phyloP scores from a whole-genome alignment of 192 early-diverging fungal genomes.

The Spizellomyces punctatus region DNA sequence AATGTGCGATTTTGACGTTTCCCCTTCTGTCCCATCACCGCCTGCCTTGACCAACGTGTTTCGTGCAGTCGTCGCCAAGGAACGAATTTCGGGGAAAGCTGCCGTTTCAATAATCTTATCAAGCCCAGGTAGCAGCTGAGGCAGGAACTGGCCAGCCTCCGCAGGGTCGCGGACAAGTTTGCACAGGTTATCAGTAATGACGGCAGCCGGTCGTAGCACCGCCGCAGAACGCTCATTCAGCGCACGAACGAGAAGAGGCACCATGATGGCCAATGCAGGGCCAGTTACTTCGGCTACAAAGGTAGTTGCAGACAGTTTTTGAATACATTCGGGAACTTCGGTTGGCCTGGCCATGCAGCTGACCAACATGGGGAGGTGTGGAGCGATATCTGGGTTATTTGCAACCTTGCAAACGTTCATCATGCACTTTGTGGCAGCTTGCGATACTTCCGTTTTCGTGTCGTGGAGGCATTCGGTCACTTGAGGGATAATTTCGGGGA shows the following conservation, averaged over 20 bases:
- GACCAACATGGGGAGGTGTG: slow-evolving; percentile 72
- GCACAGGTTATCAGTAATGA: slow-evolving; percentile 84
- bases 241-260: slow-evolving; percentile 56
- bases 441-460: slow-evolving; percentile 67
- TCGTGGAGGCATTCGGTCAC: slow-evolving; percentile 77
- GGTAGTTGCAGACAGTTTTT: slow-evolving; percentile 72
- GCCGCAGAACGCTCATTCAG: slow-evolving; percentile 65
- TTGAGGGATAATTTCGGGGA: slow-evolving; percentile 68
- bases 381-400: slow-evolving; percentile 77
- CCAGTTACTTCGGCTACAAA: slow-evolving; percentile 75
- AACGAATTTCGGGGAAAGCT: slow-evolving; percentile 70
- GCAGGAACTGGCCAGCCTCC: slow-evolving; percentile 78
- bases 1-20: not conserved
- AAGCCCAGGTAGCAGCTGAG: slow-evolving; percentile 73
- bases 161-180: slow-evolving; percentile 77
- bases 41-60: slow-evolving; percentile 60
- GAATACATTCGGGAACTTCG: slow-evolving; percentile 72
- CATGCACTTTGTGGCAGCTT: slow-evolving; percentile 65
- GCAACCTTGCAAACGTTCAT: slow-evolving; percentile 67
- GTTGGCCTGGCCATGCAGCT: slow-evolving; percentile 75
- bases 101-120: slow-evolving; percentile 72
- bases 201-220: slow-evolving; percentile 67
- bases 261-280: slow-evolving; percentile 77
- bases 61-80: slow-evolving; percentile 59
- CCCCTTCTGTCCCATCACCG: slow-evolving; percentile 33